These are phyloP conservation scores for Apiospora sp. DNA, from an alignment of 2,329 filamentous ascomycete species.

Conservation along the genomic window DNA sequence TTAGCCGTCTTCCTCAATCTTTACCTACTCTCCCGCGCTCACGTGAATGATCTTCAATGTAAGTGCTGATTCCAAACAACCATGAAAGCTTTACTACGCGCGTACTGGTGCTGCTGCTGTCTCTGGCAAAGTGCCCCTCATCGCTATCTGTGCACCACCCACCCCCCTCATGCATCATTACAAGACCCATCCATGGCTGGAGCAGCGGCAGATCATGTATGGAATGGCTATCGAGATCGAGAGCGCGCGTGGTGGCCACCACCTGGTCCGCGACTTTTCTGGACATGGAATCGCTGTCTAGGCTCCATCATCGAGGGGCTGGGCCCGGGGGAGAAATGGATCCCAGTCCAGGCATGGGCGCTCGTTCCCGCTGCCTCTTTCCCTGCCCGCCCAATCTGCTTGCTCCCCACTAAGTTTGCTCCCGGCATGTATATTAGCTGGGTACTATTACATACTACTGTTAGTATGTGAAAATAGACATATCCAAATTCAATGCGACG, in stretches of 20 bases:
- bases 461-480: no score
- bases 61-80: not conserved
- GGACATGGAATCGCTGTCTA: constrained; percentile 8
- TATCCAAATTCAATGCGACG: constrained; percentile 13
- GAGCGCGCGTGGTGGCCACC: not conserved
- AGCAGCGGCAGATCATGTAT: constrained; percentile 19
- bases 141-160: not conserved
- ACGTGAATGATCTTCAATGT: constrained; percentile 8
- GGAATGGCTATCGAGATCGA: not conserved
- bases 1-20: not conserved
- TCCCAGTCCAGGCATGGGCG: not conserved
- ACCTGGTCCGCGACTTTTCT: not conserved
- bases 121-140: not conserved
- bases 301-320: not conserved
- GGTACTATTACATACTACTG: not conserved
- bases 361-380: constrained; percentile 10
- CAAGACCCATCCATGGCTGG: constrained; percentile 13
- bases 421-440: not conserved
- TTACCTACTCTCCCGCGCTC: not conserved
- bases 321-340: not conserved
- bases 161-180: not conserved
- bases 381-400: not conserved
- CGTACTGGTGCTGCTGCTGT: not conserved
- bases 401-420: not conserved
- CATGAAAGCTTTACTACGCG: not conserved